Percentiles rank a stretch among this genome's conserved stretches.
phyloP scores from a whole-genome alignment of 139 green algal species.

The Coelastrella sp. region DNA sequence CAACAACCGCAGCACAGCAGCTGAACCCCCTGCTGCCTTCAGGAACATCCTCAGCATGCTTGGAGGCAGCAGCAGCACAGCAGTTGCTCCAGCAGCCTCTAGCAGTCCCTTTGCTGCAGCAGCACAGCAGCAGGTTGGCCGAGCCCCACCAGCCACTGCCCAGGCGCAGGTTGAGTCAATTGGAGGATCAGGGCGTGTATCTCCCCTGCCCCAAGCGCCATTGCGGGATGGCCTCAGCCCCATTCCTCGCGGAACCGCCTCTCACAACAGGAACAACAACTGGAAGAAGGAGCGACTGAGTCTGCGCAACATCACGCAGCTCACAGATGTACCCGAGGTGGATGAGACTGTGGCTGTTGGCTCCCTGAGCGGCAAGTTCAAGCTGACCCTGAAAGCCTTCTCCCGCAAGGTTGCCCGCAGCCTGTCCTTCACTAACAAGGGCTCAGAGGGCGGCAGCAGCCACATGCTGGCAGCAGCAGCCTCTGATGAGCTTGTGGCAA shows the following conservation, averaged over 20 bases:
- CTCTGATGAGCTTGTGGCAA: background rate
- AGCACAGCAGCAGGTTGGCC: conserved; percentile 5
- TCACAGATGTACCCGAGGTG: conserved; percentile 36
- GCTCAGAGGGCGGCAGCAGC: background rate
- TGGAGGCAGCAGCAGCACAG: conserved; percentile 38
- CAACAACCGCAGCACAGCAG: conserved; percentile 15
- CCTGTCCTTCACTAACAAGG: conserved; percentile 44
- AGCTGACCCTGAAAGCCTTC: conserved; percentile 49
- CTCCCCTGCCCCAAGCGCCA: conserved; percentile 15
- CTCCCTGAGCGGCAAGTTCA: conserved; percentile 49
- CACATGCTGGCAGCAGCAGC: background rate
- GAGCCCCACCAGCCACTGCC: background rate
- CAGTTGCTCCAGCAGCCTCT: conserved; percentile 5
- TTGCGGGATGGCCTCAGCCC: background rate
- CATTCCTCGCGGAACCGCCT: background rate
- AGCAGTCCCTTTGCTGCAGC: conserved; percentile 22
- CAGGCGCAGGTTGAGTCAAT: background rate
- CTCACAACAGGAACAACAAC: background rate
- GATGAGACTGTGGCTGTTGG: conserved; percentile 51
- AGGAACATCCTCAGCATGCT: conserved; percentile 44
- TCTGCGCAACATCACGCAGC: conserved; percentile 34
- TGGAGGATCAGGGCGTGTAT: conserved; percentile 15
- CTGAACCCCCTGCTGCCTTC: conserved; percentile 30
- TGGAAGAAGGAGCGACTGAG: conserved; percentile 33
- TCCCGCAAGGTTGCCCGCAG: conserved; percentile 55